Evolutionary conservation across 441 rosid genomes (phyloP).

Genomic region (Daphne laureola): DNA sequence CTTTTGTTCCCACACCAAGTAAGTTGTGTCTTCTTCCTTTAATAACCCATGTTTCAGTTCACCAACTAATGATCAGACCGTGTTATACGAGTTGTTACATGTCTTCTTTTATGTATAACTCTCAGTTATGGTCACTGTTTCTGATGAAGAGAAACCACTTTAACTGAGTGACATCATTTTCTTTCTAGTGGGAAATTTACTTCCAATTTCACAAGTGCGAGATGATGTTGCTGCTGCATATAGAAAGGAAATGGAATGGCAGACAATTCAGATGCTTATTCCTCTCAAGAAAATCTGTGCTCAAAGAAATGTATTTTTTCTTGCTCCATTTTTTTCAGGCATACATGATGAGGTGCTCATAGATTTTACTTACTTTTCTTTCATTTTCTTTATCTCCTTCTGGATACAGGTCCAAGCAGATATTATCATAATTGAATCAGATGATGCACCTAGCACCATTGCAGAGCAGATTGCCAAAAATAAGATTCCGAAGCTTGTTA

Average conservation of each 20-base stretch:
- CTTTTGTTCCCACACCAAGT: slow-evolving; percentile 67
- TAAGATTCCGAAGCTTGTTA: slow-evolving; percentile 53
- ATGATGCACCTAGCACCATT: slow-evolving; percentile 60
- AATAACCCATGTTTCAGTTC: neutral
- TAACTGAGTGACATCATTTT: slow-evolving; percentile 9
- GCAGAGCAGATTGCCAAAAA: slow-evolving; percentile 58
- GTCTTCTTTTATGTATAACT: neutral
- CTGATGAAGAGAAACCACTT: neutral
- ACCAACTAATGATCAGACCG: neutral
- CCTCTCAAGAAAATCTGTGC: slow-evolving; percentile 61
- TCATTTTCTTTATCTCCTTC: neutral
- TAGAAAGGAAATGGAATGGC: slow-evolving; percentile 55
- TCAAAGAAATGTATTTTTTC: slow-evolving; percentile 45
- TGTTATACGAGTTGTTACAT: neutral
- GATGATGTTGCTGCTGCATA: slow-evolving; percentile 70
- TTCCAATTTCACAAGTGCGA: slow-evolving; percentile 66
- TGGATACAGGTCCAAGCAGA: slow-evolving; percentile 52
- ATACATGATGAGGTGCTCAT: slow-evolving; percentile 7
- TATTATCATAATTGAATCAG: slow-evolving; percentile 46
- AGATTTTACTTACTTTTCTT: slow-evolving; percentile 3
- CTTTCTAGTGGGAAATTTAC: slow-evolving; percentile 55
- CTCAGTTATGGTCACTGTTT: neutral
- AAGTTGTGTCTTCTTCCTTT: slow-evolving; percentile 21
- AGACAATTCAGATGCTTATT: slow-evolving; percentile 44
- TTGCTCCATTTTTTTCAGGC: slow-evolving; percentile 2